Evolutionary conservation across 257 asterid genomes (phyloP), one percentile per base, ranked within the genome.

Genomic region (Avicennia marina): DNA sequence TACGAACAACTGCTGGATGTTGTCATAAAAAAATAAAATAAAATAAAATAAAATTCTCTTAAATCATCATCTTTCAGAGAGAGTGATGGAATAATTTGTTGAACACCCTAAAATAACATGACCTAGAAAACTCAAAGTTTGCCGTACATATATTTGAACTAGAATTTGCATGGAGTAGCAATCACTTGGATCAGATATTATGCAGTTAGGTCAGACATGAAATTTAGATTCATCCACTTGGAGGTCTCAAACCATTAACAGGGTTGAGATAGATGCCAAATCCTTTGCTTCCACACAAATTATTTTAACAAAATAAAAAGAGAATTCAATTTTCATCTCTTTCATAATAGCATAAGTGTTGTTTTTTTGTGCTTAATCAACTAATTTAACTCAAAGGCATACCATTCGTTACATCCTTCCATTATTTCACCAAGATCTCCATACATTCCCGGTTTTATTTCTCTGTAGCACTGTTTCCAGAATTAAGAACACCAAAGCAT

Each of bases 401-500:
- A 88, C 98, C 98, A 88, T 33, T 47, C 12, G 63, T 88, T 91
- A 31, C 81, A 36, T 47, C 96, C 98, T 84, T 76, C 78, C 74
- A 91, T 50, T 27, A 64, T 68, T 61, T 83, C 66, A 51, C 98
- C 95, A 64, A 81, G 88, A 57, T 53, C 69, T 53, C 90, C 94
- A 66, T 85, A 91, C 89, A 70, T 81, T 34, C 95, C 98, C 0
- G 74, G 80, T 53, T 69, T 66, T 53, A 85, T 72, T 76, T 85
- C 96, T 75, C 63, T 69, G 68, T 88, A 85, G 83, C 89, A 86
- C 96, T 88, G 94, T 50, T 55, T 53, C 36, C 56, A 36, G 18
- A 63, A 57, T 55, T 15, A 34, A 46, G 1, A 68, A 25, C 9
- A n/a, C 49, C 25, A 58, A 5, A 64, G 46, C 10, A 59, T 48